Percentiles rank a stretch among this genome's conserved stretches.
These are phyloP conservation scores for Trametes versicolor DNA, from an alignment of 1,284 basidiomycete species.

Conservation along the genomic window DNA sequence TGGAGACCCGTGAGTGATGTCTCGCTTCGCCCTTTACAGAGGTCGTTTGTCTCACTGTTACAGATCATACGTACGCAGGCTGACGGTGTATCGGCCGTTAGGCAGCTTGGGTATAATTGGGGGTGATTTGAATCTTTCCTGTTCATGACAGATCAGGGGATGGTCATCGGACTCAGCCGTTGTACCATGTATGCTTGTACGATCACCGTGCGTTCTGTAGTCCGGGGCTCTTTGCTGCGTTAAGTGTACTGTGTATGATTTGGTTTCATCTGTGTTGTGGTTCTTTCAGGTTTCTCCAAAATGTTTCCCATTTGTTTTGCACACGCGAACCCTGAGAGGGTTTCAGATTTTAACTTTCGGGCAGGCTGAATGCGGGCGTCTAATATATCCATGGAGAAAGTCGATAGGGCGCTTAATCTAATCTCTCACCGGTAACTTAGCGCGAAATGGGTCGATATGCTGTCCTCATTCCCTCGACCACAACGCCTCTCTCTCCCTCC, in stretches of 20 bases:
- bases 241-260: too few species aligned
- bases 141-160: too few species aligned
- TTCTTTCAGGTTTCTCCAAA: too few species aligned
- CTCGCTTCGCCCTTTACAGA: background rate
- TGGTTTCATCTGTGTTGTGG: too few species aligned
- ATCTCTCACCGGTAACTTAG: background rate
- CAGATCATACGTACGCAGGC: background rate
- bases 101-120: background rate
- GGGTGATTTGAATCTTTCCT: too few species aligned
- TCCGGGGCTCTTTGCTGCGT: too few species aligned
- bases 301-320: too few species aligned
- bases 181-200: too few species aligned
- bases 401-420: constrained; percentile 22
- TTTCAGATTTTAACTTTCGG: background rate
- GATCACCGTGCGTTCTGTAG: too few species aligned
- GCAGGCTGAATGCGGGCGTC: background rate
- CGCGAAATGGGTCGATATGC: background rate
- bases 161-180: too few species aligned
- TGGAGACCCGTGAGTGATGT: background rate
- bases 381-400: background rate
- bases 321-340: too few species aligned
- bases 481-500: background rate
- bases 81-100: background rate
- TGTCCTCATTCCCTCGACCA: too few species aligned
- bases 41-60: background rate